These are phyloP conservation scores for Fusarium kyushuense DNA, from an alignment of 2,329 filamentous ascomycete genomes.

Conservation along the genomic window DNA sequence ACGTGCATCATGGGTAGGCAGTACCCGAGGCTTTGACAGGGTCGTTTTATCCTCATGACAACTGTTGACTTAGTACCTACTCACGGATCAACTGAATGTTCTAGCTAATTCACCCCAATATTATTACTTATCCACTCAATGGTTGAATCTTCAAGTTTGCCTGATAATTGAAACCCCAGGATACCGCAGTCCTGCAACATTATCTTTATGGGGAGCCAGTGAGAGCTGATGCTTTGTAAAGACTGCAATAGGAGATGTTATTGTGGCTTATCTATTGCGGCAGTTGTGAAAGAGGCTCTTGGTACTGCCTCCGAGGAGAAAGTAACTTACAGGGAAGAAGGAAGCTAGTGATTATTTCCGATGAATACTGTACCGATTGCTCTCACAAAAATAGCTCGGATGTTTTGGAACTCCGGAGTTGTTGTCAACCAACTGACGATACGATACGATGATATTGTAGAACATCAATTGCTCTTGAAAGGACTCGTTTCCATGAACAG, in stretches of 20 bases:
- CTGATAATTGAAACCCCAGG: neutral
- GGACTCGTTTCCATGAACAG: neutral
- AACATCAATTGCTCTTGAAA: neutral
- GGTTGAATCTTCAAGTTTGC: conserved; percentile 11
- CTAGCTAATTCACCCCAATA: neutral
- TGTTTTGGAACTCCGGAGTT: neutral
- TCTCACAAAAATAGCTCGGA: conserved; percentile 23
- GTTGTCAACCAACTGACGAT: neutral
- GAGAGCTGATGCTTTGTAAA: conserved; percentile 25
- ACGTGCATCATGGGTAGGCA: conserved; percentile 28
- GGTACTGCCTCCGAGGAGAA: conserved; percentile 37
- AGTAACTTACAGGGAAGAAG: conserved; percentile 17
- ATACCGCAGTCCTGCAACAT: conserved; percentile 1
- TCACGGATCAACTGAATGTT: neutral
- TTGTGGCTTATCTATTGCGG: conserved; percentile 35
- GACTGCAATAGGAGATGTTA: conserved; percentile 2
- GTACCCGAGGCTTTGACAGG: neutral
- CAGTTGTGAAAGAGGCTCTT: conserved; percentile 25
- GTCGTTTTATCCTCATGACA: neutral
- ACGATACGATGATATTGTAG: neutral
- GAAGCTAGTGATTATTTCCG: conserved; percentile 23
- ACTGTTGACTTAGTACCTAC: neutral
- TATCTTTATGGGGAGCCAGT: conserved; percentile 38
- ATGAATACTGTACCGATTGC: neutral
- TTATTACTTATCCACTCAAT: neutral